Percentiles rank a stretch among this genome's conserved stretches.
Conservation (phyloP, 2,329 filamentous ascomycete genomes). For the Cephalotrichum gorgonifer region DNA sequence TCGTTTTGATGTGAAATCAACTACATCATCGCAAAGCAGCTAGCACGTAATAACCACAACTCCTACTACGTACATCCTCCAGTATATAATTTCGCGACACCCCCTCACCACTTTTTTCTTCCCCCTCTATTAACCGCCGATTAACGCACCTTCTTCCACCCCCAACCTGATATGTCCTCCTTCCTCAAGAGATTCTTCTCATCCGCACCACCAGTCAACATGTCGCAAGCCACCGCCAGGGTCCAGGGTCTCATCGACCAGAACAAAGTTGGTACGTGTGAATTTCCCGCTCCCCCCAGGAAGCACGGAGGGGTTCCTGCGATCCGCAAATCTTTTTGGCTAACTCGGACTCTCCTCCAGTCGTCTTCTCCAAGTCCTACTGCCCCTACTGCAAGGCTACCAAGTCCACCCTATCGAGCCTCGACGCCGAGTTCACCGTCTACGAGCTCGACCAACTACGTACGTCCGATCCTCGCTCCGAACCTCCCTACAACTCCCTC, state of each 20-base stretch:
- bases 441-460: constrained; percentile 62
- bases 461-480: not conserved
- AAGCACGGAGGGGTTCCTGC: too few relatives aligned
- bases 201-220: not conserved
- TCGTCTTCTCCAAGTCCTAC: constrained; percentile 95
- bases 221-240: not conserved
- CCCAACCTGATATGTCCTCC: not conserved
- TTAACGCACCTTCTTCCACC: not conserved
- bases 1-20: too few relatives aligned
- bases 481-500: not conserved
- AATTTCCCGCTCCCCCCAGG: too few relatives aligned
- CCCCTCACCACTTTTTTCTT: not conserved
- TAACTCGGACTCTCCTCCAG: too few relatives aligned
- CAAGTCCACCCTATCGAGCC: constrained; percentile 62
- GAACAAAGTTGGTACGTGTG: not conserved
- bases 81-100: not conserved
- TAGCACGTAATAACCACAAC: not conserved
- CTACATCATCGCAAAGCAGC: too few relatives aligned
- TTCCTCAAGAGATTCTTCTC: not conserved
- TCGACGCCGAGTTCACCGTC: constrained; percentile 61
- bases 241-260: constrained; percentile 1
- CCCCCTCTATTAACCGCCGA: not conserved
- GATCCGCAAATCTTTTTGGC: too few relatives aligned
- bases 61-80: not conserved
- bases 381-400: constrained; percentile 84